Evolutionary conservation across 805 yeast genomes (phyloP), one percentile per base, ranked within the genome.

Genomic region (Saturnispora saitoi): DNA sequence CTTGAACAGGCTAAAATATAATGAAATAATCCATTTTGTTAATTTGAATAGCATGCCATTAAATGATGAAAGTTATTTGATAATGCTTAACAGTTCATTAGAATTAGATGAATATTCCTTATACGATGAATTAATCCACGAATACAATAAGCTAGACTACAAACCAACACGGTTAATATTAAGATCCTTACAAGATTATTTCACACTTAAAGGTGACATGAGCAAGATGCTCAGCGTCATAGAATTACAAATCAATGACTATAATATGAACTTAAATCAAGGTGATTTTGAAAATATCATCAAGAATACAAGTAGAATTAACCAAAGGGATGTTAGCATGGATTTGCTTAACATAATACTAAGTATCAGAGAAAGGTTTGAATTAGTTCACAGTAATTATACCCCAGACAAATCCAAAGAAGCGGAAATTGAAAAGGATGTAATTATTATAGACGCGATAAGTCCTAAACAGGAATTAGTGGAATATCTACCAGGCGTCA

Each of bases 111-210:
- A 60, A 12, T 34, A 42, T n/a, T 36, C 17, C 17, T 45, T 60
- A 24, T 54, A 54, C 38, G 56, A 51, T 8, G 39, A 31, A 17
- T 52, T 60, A 17, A 22, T 58, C 32, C n/a, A 38, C 5, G 56
- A 55, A n/a, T 47, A 54, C 24, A 40, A 47, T 19, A 40, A 45
- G 8, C 49, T 50, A 1, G 56, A 53, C 4, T 42, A 51, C 42
- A 48, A 45, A 4, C 56, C 62, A 10, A 54, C 55, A 28, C 52
- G 65, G 39, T 32, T 46, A 10, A 51, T 59, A 2, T 36, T 61
- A 14, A 42, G 48, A 15, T 30, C 51, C 10, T 37, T 62, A 47
- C 51, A 38, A n/a, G 20, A 24, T 19, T 40, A 36, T 12, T 45
- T 29, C 29, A 19, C 48, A 3, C 15, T 32, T 14, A 20, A 22